A percentile compares a stretch with the other conserved stretches of the same genome.
Evolutionary conservation across 768 basidiomycete species (phyloP).

Genomic region (Hemileccinum rubropunctum): DNA sequence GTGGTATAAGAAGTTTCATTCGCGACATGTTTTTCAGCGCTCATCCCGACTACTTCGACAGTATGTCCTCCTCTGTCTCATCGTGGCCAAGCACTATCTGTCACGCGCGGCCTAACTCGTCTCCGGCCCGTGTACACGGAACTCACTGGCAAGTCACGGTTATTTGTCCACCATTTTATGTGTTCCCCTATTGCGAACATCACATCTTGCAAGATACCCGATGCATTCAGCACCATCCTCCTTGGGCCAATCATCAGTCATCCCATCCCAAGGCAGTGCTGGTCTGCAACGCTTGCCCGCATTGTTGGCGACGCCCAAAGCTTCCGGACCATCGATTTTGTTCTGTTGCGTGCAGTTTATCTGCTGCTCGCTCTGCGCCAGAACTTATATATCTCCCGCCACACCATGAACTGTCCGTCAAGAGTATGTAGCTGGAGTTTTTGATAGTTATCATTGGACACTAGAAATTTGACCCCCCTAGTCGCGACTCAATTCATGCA

Average conservation of each 20-base stretch:
- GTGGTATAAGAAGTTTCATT: not conserved
- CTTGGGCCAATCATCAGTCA: not conserved
- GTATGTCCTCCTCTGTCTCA: constrained; percentile 1
- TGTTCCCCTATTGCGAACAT: not conserved
- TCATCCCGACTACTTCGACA: not conserved
- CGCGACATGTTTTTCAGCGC: not conserved
- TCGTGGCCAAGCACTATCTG: not conserved
- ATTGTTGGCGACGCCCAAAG: constrained; percentile 13
- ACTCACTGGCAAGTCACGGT: not conserved
- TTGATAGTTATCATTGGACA: not conserved
- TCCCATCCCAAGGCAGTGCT: not conserved
- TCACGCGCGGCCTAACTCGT: not conserved
- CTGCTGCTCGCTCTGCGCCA: constrained; percentile 15
- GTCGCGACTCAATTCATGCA: constrained; percentile 11
- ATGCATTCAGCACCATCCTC: not conserved
- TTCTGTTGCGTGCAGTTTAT: constrained; percentile 9
- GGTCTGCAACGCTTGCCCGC: constrained; percentile 13
- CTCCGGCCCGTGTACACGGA: too few relatives aligned
- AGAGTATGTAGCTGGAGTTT: constrained; percentile 6
- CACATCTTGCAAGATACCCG: not conserved
- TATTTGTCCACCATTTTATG: not conserved
- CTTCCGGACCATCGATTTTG: constrained; percentile 20
- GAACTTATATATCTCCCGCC: constrained; percentile 10
- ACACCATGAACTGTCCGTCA: constrained; percentile 6
- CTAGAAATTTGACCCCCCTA: not conserved